phyloP scores from a whole-genome alignment of 805 yeast species.

The Blastobotrys mokoenaii region DNA sequence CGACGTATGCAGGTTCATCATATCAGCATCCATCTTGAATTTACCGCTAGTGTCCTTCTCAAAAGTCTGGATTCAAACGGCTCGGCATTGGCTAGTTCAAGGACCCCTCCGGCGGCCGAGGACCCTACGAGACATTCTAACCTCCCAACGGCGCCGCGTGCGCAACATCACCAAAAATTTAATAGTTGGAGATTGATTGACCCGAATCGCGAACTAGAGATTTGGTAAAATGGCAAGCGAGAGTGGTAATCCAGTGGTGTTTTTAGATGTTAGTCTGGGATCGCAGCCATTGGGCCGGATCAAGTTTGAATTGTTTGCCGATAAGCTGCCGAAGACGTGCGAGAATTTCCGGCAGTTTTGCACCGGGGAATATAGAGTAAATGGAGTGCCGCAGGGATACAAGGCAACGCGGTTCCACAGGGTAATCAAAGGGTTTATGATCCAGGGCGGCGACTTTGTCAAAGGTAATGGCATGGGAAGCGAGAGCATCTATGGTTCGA shows the following conservation, averaged over 20 bases:
- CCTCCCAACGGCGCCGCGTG: too few species aligned
- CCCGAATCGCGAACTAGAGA: too few species aligned
- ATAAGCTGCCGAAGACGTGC: slow-evolving; percentile 36
- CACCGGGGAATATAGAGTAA: slow-evolving; percentile 38
- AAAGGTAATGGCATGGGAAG: slow-evolving; percentile 40
- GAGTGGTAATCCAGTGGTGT: slow-evolving; percentile 27
- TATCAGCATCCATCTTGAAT: background rate
- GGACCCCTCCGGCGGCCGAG: too few species aligned
- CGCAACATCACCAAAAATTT: too few species aligned
- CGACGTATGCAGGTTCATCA: slow-evolving; percentile 39
- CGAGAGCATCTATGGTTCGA: slow-evolving; percentile 33
- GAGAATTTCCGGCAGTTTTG: slow-evolving; percentile 48
- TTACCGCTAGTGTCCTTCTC: too few species aligned
- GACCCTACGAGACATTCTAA: too few species aligned
- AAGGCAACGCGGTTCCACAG: slow-evolving; percentile 34
- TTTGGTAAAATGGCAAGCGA: too few species aligned
- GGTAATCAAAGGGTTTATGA: slow-evolving; percentile 37
- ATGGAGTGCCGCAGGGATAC: slow-evolving; percentile 37
- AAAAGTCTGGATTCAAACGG: too few species aligned
- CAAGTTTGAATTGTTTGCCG: slow-evolving; percentile 36
- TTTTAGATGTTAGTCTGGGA: slow-evolving; percentile 33
- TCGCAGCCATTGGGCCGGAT: slow-evolving; percentile 33
- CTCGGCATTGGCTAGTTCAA: too few species aligned
- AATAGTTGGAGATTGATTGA: too few species aligned
- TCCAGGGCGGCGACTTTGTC: slow-evolving; percentile 43